Conservation (phyloP, 2,329 filamentous ascomycete genomes). For the Ascochyta rabiei region DNA sequence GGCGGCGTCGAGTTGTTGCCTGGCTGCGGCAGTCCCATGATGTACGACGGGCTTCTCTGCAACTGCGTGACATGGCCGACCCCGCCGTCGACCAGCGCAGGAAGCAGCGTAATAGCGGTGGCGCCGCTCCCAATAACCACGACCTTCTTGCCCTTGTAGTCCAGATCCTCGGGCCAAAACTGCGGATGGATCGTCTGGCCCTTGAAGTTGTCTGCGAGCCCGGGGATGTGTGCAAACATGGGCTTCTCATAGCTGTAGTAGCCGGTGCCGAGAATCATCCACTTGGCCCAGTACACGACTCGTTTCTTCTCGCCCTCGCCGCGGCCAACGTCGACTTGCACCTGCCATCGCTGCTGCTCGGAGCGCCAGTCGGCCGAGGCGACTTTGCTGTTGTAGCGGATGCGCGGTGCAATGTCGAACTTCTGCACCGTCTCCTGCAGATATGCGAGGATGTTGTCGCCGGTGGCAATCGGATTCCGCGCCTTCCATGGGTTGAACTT, state of each 20-base stretch:
- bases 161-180: constrained; percentile 74
- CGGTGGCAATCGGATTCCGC: constrained; percentile 53
- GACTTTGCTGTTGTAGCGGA: constrained; percentile 53
- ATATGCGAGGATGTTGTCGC: constrained; percentile 53
- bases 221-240: constrained; percentile 66
- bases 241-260: constrained; percentile 77
- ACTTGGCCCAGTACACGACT: constrained; percentile 52
- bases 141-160: constrained; percentile 70
- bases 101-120: constrained; percentile 78
- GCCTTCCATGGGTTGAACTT: constrained; percentile 72
- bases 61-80: constrained; percentile 73
- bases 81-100: constrained; percentile 69
- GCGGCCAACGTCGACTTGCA: constrained; percentile 32
- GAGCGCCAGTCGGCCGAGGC: constrained; percentile 53
- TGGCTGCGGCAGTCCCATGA: constrained; percentile 60
- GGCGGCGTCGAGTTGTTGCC: constrained; percentile 47
- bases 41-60: constrained; percentile 72
- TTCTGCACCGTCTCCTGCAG: constrained; percentile 51
- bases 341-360: constrained; percentile 55
- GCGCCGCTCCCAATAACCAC: constrained; percentile 79
- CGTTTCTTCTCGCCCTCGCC: constrained; percentile 44
- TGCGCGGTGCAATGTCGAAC: constrained; percentile 55
- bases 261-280: constrained; percentile 66
- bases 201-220: constrained; percentile 66
- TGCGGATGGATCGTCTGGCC: constrained; percentile 72